A percentile compares a stretch with the other conserved stretches of the same genome.
Conservation (phyloP, 495 filamentous ascomycete species). For the Xylaria telfairii region DNA sequence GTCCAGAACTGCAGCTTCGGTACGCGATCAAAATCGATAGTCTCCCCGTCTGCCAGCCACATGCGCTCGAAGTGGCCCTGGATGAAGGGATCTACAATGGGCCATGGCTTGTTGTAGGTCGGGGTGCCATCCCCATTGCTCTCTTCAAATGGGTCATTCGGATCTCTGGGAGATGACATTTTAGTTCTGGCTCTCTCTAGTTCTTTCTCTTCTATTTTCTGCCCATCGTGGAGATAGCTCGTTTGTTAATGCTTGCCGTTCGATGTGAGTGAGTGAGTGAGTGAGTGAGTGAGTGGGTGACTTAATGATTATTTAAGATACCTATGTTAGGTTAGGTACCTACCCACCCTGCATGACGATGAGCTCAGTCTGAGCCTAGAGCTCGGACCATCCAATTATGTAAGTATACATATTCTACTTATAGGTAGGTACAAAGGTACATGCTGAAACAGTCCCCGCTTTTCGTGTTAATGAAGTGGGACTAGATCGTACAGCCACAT, state of each 20-base stretch:
- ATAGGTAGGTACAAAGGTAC: too few relatives aligned
- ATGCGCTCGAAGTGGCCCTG: conserved; percentile 30
- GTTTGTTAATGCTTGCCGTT: neutral
- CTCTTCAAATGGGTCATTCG: neutral
- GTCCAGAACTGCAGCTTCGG: conserved; percentile 26
- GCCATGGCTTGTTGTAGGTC: conserved; percentile 32
- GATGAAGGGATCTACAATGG: neutral
- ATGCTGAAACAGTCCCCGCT: too few relatives aligned
- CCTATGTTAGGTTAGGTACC: too few relatives aligned
- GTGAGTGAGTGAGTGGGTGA: neutral
- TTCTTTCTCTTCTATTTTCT: neutral
- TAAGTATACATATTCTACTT: too few relatives aligned
- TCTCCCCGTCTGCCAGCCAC: conserved; percentile 34
- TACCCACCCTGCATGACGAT: too few relatives aligned
- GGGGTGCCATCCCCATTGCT: neutral
- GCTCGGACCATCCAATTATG: too few relatives aligned
- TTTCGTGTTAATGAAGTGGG: too few relatives aligned
- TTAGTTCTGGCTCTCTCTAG: neutral
- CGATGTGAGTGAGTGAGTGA: neutral
- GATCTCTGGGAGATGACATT: conserved; percentile 26
- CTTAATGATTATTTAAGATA: too few relatives aligned
- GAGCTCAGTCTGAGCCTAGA: neutral
- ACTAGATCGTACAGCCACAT: neutral
- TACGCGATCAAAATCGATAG: conserved; percentile 35
- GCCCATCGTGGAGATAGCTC: neutral